phyloP scores from a whole-genome alignment of 352 stramenopile genomes.

The Phytopythium sindhum region DNA sequence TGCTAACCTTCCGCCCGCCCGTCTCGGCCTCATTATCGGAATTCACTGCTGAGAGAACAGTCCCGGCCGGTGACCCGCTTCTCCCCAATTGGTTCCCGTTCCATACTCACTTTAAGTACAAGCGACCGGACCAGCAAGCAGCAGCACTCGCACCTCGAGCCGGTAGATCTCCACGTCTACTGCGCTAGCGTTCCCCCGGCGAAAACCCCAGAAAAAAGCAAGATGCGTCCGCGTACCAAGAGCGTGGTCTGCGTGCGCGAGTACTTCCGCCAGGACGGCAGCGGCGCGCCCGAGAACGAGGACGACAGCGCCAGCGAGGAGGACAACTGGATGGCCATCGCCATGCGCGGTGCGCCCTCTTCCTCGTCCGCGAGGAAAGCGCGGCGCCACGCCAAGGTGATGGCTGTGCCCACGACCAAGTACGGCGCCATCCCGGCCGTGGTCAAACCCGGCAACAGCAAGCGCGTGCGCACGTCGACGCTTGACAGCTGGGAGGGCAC shows the following conservation, averaged over 20 bases:
- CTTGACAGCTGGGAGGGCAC: slow-evolving; percentile 58
- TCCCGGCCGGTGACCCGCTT: background rate
- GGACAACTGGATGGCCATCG: slow-evolving; percentile 51
- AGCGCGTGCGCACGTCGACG: slow-evolving; percentile 49
- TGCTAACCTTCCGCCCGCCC: background rate
- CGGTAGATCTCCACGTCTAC: slow-evolving; percentile 13
- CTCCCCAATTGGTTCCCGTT: too few relatives aligned
- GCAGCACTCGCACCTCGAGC: background rate
- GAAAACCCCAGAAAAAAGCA: background rate
- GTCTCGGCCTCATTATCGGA: background rate
- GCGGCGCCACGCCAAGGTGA: slow-evolving; percentile 5
- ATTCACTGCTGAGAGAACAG: background rate
- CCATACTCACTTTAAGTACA: too few relatives aligned
- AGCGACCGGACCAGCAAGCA: too few relatives aligned
- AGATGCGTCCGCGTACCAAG: slow-evolving; percentile 71
- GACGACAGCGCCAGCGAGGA: slow-evolving; percentile 31
- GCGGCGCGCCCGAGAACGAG: slow-evolving; percentile 36
- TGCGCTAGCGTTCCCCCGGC: background rate
- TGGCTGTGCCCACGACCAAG: background rate
- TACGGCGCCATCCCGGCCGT: slow-evolving; percentile 16
- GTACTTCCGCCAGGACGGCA: slow-evolving; percentile 66
- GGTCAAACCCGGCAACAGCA: slow-evolving; percentile 25
- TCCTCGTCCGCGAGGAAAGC: background rate
- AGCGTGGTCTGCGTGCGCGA: slow-evolving; percentile 68
- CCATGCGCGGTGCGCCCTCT: slow-evolving; percentile 18